Evolutionary conservation across 306 rosid species (phyloP).

Genomic region (Cucurbita maxima): DNA sequence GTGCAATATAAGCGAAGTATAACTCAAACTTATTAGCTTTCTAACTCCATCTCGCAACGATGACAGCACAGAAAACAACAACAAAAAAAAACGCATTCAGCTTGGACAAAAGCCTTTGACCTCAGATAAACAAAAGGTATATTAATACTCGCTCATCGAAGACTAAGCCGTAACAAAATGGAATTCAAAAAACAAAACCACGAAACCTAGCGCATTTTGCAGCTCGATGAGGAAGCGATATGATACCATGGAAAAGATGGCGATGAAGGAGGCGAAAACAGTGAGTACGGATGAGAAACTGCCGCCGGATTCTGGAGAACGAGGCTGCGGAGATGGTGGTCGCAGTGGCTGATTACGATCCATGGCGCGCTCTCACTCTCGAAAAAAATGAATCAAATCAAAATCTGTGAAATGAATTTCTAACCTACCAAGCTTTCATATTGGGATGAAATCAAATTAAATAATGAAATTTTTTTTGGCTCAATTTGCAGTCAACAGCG

Average conservation of each 20-base stretch:
- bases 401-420: not conserved
- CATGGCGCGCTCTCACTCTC: constrained; percentile 27
- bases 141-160: not conserved
- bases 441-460: not conserved
- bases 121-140: not conserved
- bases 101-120: not conserved
- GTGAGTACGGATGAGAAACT: constrained; percentile 18
- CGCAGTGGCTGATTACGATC: constrained; percentile 30
- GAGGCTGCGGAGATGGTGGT: constrained; percentile 14
- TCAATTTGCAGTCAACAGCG: not conserved
- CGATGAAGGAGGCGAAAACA: constrained; percentile 24
- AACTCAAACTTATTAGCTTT: not conserved
- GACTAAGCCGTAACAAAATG: not conserved
- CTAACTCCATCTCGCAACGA: not conserved
- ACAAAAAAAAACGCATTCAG: not conserved
- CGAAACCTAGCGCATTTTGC: not conserved
- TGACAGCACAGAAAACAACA: not conserved
- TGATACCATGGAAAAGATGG: constrained; percentile 35
- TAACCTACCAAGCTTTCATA: not conserved
- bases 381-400: not conserved
- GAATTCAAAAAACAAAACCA: not conserved
- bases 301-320: constrained; percentile 11
- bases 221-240: not conserved
- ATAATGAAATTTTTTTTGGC: too few species aligned
- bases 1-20: not conserved